Base-by-base conservation (phyloP, 768 basidiomycete genomes). In the Galerina marginata region DNA sequence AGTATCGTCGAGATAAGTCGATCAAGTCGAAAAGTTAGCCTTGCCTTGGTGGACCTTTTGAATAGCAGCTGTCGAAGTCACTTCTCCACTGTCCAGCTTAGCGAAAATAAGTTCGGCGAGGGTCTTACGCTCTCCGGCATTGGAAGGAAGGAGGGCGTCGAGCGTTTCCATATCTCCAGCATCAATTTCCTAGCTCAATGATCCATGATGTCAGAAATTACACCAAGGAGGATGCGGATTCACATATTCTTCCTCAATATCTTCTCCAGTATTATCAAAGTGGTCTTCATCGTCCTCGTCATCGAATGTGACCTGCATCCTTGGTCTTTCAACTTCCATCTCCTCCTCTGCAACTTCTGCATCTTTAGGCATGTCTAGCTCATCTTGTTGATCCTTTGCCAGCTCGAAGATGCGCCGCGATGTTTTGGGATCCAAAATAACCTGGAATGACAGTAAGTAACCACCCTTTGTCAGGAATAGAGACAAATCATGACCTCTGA, bases 41-140 rank as follows among this genome's bases (percentile, higher is more conserved):
- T 16, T 56, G 86, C 88, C 86, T 81, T 83, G 86, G 26, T 82
- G 80, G 7, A 85, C 82, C 66, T 86, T 86, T 71, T 83, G 83
- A 56, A 88, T 86, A 29, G 83, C 77, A 9, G 84, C 81, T 7
- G 85, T 73, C 40, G 83, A 79, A 46, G 79, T 78, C 4, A 81
- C 72, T 62, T 89, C 86, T 11, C 79, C 82, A 58, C 81, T 84
- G 59, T 96, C 90, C 23, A 99, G 81, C 77, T 98, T 98, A 25
- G 92, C 84, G 71, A 99, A 93, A 60, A 99, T 99, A n/a, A 99
- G 81, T 72, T 99, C 97, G 33, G 97, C 97, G 33, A 99, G 79
- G 2, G 96, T 98, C 72, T 86, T 84, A 46, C 93, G 86, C 72
- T 92, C 89, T 6, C 84, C 83, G 14, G 86, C 81, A 74, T 89